These are phyloP conservation scores for Rhodotorula babjevae DNA, from an alignment of 768 basidiomycete genomes.

Conservation along the genomic window DNA sequence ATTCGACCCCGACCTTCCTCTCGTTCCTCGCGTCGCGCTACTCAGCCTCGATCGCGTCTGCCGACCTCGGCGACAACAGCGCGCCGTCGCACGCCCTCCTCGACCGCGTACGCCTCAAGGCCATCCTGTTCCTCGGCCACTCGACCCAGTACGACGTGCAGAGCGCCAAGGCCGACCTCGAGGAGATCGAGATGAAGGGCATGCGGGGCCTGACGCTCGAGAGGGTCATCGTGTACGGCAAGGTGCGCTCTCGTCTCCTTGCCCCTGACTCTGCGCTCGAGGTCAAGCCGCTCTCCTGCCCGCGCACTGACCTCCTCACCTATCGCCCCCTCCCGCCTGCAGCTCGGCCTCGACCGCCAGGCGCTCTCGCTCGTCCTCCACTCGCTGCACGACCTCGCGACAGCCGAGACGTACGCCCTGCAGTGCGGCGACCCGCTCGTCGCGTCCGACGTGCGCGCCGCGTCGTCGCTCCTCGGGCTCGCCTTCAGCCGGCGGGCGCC, in stretches of 20 bases:
- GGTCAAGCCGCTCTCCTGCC: no score
- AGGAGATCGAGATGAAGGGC: conserved; percentile 30
- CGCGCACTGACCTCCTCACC: background rate
- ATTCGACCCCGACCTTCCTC: conserved; percentile 15
- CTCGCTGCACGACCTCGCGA: conserved; percentile 26
- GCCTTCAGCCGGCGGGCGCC: background rate
- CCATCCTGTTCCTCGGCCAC: conserved; percentile 24
- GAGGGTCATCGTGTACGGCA: conserved; percentile 28
- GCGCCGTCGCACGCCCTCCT: background rate
- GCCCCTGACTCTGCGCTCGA: no score
- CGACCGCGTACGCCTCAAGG: conserved; percentile 30
- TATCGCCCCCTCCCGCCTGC: background rate
- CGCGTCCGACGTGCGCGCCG: background rate
- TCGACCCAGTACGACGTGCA: conserved; percentile 25
- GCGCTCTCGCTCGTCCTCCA: conserved; percentile 29
- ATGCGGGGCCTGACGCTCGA: conserved; percentile 25
- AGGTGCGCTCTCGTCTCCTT: background rate
- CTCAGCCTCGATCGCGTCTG: background rate
- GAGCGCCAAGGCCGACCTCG: conserved; percentile 20
- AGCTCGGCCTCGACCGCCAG: conserved; percentile 36
- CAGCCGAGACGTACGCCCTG: conserved; percentile 27
- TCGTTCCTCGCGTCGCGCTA: conserved; percentile 19
- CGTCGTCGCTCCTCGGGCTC: conserved; percentile 2
- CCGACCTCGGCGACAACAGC: no score
- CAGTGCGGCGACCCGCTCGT: conserved; percentile 29